Conservation (phyloP, 352 stramenopile species). For the Pseudoperonospora humuli region DNA sequence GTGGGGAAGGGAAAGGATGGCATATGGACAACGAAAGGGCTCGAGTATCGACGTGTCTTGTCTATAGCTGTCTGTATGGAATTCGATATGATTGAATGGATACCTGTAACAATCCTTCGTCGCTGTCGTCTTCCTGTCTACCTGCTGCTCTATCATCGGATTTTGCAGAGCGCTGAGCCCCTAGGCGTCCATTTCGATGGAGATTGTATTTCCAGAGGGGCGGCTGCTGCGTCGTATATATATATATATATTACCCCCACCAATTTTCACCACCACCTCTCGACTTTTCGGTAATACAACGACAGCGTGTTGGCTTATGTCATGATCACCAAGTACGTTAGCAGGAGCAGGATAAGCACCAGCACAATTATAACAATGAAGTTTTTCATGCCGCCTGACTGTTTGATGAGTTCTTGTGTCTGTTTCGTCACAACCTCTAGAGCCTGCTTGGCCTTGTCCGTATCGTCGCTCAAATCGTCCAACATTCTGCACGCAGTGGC, state of each 20-base stretch:
- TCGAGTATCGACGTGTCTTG: slow-evolving; percentile 15
- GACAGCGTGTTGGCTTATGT: slow-evolving; percentile 33
- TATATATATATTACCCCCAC: slow-evolving; percentile 12
- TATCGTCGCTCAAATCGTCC: slow-evolving; percentile 77
- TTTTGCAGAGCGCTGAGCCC: background rate
- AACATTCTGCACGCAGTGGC: slow-evolving; percentile 48
- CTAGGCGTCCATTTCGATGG: background rate
- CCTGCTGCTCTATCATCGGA: slow-evolving; percentile 3
- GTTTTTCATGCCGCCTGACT: slow-evolving; percentile 81
- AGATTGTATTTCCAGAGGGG: background rate
- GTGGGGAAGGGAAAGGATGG: slow-evolving; percentile 11
- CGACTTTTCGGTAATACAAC: background rate
- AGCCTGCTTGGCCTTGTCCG: slow-evolving; percentile 68
- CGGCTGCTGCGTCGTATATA: background rate
- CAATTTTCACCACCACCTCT: slow-evolving; percentile 1
- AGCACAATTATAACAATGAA: slow-evolving; percentile 85
- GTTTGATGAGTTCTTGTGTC: slow-evolving; percentile 80
- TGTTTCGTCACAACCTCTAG: slow-evolving; percentile 76
- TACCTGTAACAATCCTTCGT: slow-evolving; percentile 31
- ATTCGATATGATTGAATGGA: slow-evolving; percentile 37
- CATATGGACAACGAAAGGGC: slow-evolving; percentile 21
- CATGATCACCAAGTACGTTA: slow-evolving; percentile 86
- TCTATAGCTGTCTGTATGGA: slow-evolving; percentile 31
- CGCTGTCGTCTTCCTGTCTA: slow-evolving; percentile 18
- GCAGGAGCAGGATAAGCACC: slow-evolving; percentile 70